Base-by-base conservation (phyloP, 768 basidiomycete species). In the Lentinus brumalis region DNA sequence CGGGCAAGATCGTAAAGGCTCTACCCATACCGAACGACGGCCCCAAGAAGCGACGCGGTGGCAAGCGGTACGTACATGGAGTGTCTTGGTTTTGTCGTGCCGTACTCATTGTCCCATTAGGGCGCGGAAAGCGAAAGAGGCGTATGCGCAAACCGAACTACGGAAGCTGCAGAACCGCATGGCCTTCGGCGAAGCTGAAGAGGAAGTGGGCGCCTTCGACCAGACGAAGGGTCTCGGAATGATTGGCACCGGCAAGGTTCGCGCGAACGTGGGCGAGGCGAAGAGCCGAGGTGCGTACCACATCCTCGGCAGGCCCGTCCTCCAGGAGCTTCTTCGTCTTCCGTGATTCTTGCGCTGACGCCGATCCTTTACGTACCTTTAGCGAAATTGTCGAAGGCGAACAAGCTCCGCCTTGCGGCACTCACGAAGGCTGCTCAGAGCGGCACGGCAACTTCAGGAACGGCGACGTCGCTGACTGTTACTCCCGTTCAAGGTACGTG, bases 191-290 rank as follows among this genome's bases (percentile, higher is more conserved):
- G 89, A 96, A 74, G 90, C 89, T 1, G 97, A 98, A 70, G 89
- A 96, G 69, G 97, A 99, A 73, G 91, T 96, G 46, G 96, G 95
- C 16, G 92, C 95, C 35, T 96, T 94, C 67, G 97, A 97, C 77
- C 88, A 98, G 78, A 96, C 95, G n/a, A 92, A 94, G 79, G 97
- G 97, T 5, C 75, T 98, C 71, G 97, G 97, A 62, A 98, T 99
- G 96, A 92, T 98, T 62, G 94, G 95, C 41, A 88, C 89, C 6
- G 97, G 97, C 26, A 92, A 94, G 73, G 91, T 99, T 53, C 82
- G 97, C 56, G 94, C 94, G 12, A 88, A 89, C 31, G 73, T 86
- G 53, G 94, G 91, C 54, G 96, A 98, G 72, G 84, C 89, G 45
- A 94, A 94, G 78, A 96, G 89, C 77, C 87, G 89, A 79, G 95